Conservation (phyloP, 140 eudicot genomes). For the Senecio squalidus region DNA sequence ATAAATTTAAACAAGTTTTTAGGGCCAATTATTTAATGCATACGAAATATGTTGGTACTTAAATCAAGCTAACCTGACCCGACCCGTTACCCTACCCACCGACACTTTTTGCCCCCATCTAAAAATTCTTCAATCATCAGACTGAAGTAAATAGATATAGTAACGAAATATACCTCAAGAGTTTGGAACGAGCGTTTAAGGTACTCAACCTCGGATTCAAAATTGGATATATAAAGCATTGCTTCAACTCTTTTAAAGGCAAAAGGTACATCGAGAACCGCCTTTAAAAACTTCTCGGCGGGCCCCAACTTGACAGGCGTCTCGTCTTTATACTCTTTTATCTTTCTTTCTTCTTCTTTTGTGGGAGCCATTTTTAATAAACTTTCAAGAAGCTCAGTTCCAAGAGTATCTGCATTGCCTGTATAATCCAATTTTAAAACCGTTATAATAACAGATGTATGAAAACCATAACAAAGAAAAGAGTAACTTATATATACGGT, state of each 20-base stretch:
- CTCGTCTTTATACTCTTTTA: conserved; percentile 80
- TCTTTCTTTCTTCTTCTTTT: conserved; percentile 86
- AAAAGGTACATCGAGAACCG: conserved; percentile 82
- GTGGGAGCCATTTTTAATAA: conserved; percentile 94
- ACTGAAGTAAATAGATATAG: not conserved
- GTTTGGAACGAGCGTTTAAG: conserved; percentile 84
- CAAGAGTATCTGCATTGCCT: conserved; percentile 89
- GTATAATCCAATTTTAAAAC: not conserved
- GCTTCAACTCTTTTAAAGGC: conserved; percentile 91
- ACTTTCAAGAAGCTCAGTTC: conserved; percentile 98
- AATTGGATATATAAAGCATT: conserved; percentile 83
- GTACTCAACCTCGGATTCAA: conserved; percentile 91
- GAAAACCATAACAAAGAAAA: too few species aligned
- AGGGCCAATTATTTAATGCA: too few species aligned
- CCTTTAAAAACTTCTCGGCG: conserved; percentile 88
- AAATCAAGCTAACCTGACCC: not conserved
- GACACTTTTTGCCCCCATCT: not conserved
- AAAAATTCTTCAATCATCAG: not conserved
- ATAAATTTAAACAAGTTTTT: conserved; percentile 13
- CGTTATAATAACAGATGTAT: too few species aligned
- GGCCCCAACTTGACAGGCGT: conserved; percentile 88
- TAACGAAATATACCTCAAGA: conserved; percentile 66
- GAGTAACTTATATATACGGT: too few species aligned
- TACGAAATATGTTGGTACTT: too few species aligned
- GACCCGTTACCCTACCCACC: conserved; percentile 5